A percentile compares a stretch with the other conserved stretches of the same genome.
Evolutionary conservation across 2,329 filamentous ascomycete species (phyloP).

Genomic region (Fragosphaeria purpurea): DNA sequence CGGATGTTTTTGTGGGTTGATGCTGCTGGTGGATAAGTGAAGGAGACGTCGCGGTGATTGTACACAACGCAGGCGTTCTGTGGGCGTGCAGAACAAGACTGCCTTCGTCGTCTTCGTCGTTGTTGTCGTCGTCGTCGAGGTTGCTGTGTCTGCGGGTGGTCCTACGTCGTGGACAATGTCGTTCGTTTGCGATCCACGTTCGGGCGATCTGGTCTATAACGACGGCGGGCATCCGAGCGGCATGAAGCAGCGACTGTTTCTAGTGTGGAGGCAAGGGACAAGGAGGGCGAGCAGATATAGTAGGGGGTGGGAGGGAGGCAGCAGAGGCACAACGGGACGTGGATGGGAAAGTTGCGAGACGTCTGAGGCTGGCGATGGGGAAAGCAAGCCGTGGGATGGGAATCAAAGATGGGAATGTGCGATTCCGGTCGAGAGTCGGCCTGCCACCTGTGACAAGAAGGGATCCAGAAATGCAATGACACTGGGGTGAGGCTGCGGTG

Average conservation of each 20-base stretch:
- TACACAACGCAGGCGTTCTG: too few species aligned
- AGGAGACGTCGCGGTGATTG: not conserved
- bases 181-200: constrained; percentile 38
- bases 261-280: not conserved
- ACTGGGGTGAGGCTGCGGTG: not conserved
- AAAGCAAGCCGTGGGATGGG: not conserved
- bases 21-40: constrained; percentile 17
- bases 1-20: constrained; percentile 30
- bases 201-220: constrained; percentile 41
- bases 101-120: not conserved
- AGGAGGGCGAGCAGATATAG: not conserved
- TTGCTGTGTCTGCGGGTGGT: not conserved
- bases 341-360: constrained; percentile 2
- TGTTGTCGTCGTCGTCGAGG: not conserved
- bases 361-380: constrained; percentile 4
- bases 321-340: not conserved
- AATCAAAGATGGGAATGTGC: constrained; percentile 2
- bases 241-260: constrained; percentile 22
- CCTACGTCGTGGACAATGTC: constrained; percentile 14
- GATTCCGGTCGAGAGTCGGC: not conserved
- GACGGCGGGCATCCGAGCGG: constrained; percentile 45
- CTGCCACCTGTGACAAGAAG: not conserved
- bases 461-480: not conserved
- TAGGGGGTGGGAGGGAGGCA: too few species aligned
- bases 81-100: too few species aligned